Evolutionary conservation across 495 filamentous ascomycete species (phyloP), one percentile per base, ranked within the genome.

Genomic region (Hamigera avellanea): DNA sequence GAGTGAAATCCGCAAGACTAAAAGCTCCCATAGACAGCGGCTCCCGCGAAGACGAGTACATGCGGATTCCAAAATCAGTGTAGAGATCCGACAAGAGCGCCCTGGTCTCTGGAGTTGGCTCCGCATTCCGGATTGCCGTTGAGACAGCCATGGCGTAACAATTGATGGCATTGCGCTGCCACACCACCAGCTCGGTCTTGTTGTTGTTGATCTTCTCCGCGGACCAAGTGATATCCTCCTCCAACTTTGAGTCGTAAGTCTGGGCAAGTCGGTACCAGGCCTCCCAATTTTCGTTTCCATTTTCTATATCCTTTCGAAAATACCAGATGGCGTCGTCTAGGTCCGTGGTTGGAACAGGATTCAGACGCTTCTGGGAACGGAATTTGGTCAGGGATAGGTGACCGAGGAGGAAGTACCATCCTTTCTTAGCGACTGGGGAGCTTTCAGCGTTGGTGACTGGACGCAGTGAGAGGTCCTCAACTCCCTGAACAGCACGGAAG

Each of bases 241-340:
- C 93, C 32, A 96, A 57, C 50, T 93, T 83, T 16, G 79, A 76
- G 52, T 96, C 91, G 52, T 89, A 93, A 15, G 83, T 81, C 46
- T 99, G 91, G 8, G 80, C 91, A 5, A 95, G 69, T 32, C 91
- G 77, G 54, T 89, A 95, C 93, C 91, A 99, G 0, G 88, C 79
- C 54, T 96, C 88, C 91, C 91, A 99, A 32, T 79, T 76, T 18
- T 88, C 80, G 1, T 76, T 74, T 12, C 76, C 81, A 51, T 86
- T 86, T 44, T 94, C 81, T 1, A 99, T 61, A 46, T 96, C 89
- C 41, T 86, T 76, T 37, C 80, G 68, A 50, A 96, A 79, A 53
- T 83, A 93, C 0, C 71, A 76, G 37, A 81, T 75, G 2, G 83
- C 88, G 27, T 88, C 79, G 34, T 89, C 79, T 27, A 96, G 66